Evolutionary conservation across 441 rosid genomes (phyloP).

Genomic region (Erodium trifolium): DNA sequence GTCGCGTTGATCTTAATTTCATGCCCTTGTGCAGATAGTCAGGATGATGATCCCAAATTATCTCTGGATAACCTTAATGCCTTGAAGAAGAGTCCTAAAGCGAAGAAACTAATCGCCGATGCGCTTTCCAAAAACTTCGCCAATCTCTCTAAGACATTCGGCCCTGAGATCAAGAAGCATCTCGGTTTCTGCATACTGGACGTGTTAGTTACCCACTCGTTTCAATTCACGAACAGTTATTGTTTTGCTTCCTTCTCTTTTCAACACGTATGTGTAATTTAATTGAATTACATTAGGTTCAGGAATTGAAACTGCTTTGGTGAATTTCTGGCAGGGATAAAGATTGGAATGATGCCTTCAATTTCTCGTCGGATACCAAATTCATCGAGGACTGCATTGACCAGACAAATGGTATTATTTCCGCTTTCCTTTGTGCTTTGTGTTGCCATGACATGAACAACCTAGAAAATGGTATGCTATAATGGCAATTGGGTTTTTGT

Average conservation of each 20-base stretch:
- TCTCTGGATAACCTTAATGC: background rate
- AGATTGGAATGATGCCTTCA: slow-evolving; percentile 78
- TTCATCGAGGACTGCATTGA: slow-evolving; percentile 55
- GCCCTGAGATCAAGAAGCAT: slow-evolving; percentile 42
- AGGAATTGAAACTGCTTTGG: background rate
- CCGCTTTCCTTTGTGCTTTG: too few relatives aligned
- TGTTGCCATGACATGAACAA: background rate
- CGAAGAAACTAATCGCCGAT: slow-evolving; percentile 34
- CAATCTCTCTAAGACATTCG: slow-evolving; percentile 48
- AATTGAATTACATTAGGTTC: background rate
- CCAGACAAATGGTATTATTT: slow-evolving; percentile 42
- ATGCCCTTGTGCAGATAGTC: background rate
- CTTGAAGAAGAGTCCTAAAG: slow-evolving; percentile 25
- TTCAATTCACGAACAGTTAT: background rate
- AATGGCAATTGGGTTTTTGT: too few relatives aligned
- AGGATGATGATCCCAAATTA: background rate
- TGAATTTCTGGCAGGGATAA: slow-evolving; percentile 44
- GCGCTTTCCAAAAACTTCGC: slow-evolving; percentile 38
- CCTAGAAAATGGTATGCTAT: background rate
- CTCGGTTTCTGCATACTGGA: slow-evolving; percentile 79
- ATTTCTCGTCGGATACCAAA: slow-evolving; percentile 49
- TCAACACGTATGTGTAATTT: background rate
- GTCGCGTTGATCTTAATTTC: background rate
- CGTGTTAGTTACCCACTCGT: slow-evolving; percentile 41
- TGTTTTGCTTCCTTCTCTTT: background rate